Evolutionary conservation across 306 rosid genomes (phyloP).

Genomic region (Betula pendula): DNA sequence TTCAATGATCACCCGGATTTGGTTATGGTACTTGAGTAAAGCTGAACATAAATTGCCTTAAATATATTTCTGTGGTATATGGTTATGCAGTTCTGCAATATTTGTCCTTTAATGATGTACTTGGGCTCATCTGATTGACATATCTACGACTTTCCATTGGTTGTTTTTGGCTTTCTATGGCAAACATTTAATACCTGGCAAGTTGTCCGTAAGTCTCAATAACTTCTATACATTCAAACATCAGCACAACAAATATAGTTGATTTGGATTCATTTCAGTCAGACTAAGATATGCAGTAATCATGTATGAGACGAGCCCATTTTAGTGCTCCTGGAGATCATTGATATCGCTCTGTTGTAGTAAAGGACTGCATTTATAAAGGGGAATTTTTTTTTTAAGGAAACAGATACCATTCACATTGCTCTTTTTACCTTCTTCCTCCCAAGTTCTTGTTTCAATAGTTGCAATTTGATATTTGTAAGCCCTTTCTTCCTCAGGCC

Average conservation of each 20-base stretch:
- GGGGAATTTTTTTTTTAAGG: no score
- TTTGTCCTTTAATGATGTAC: background rate
- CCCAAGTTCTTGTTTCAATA: background rate
- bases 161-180: background rate
- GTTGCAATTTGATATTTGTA: background rate
- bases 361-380: background rate
- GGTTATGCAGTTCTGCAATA: background rate
- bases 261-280: background rate
- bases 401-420: background rate
- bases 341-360: background rate
- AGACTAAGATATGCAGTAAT: background rate
- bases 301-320: background rate
- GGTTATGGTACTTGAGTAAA: background rate
- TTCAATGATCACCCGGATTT: background rate
- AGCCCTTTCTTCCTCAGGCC: background rate
- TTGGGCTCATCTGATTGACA: background rate
- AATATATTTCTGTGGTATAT: background rate
- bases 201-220: background rate
- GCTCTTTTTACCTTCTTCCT: background rate
- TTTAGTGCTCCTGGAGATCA: background rate
- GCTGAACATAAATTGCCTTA: background rate
- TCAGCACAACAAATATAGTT: background rate
- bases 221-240: background rate
- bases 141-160: background rate
- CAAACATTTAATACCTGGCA: background rate